Evolutionary conservation across 1,284 basidiomycete species (phyloP), one percentile per base, ranked within the genome.

Genomic region (Cryptococcus jaspeensis): DNA sequence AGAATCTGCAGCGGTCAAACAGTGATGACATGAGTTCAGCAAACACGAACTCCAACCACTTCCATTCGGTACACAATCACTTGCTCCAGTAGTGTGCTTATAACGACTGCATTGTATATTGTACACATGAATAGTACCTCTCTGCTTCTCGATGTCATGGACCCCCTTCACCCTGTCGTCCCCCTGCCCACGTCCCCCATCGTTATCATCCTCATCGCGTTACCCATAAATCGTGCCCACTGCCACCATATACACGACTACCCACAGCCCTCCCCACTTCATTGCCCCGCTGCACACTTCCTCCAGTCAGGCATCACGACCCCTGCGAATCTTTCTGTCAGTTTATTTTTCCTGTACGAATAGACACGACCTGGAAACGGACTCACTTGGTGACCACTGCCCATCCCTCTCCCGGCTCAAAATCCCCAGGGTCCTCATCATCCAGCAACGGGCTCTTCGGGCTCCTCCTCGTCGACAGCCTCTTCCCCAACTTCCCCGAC

Each of bases 361-460:
- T n/a, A 9, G 25, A 44, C 8, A 36, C 41, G 32, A 20, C 28
- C 28, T 32, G 28, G 11, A 36, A 20, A 23, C 18, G 36, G 7
- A 66, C 70, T 66, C 64, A 73, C 66, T 71, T 67, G 32, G 67
- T 73, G n/a, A 75, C 72, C 5, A 71, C 67, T 12, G 71, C 74
- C 73, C 73, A 76, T 1, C 72, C 74, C 53, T 72, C 72, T 58
- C 73, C 72, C 5, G 66, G 64, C 55, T 73, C 70, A 52, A 74
- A 76, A 55, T 76, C 73, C 35, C 73, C 73, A 3, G 74, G 73
- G 59, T 75, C 73, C 53, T 76, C 74, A 60, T 76, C 74, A 42
- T 72, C 71, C 50, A 76, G 55, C 44, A 70, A 57, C 2, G 74
- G 74, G 32, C 66, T 69, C 51, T 69, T 71, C 2, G 71, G 71